Base-by-base conservation (phyloP, 768 basidiomycete species). In the Kwoniella sp. region DNA sequence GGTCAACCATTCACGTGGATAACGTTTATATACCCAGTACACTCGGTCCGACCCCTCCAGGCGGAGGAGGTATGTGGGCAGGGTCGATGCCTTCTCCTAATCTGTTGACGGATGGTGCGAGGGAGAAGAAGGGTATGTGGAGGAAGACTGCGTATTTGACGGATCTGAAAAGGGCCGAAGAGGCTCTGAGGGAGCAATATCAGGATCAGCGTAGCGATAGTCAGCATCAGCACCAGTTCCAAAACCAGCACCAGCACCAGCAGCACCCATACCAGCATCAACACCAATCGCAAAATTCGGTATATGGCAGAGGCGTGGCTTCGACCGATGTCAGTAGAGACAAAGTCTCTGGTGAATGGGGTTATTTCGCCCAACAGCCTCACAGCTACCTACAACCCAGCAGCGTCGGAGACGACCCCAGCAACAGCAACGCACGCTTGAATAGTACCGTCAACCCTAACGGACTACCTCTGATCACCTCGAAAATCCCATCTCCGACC, bases 121-220 rank as follows among this genome's bases (percentile, higher is more conserved):
- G 17, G 17, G 51, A 36, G 54, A 51, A 40, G n/a, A 47, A 33
- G 47, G 25, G 13, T 17, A 30, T 49, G 26, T 49, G 61, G 60
- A 48, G 60, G 46, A 54, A 56, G 24, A 63, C 61, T 26, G 54
- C 51, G 2, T 63, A 63, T 56, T 22, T 63, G 21, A 55, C 30
- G 7, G 48, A 63, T 63, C 26, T 63, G 15, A 55, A 29, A 27
- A 46, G 36, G 27, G 25, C 37, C 7, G 25, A 26, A 40, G 29
- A 52, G 22, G 27, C 40, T 9, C 40, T 44, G 8, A 9, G 40
- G 17, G 40, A 19, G 40, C 40, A 44, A 4, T 44, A 44, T 44
- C 40, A 44, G 40, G 40, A 44, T 44, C 40, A 44, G 17, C 40
- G 40, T 9, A 44, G 17, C 40, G 40, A 44, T 19, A 33, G 40